phyloP scores from a whole-genome alignment of 164 flowering plant genomes.

The Vitis rotundifolia region DNA sequence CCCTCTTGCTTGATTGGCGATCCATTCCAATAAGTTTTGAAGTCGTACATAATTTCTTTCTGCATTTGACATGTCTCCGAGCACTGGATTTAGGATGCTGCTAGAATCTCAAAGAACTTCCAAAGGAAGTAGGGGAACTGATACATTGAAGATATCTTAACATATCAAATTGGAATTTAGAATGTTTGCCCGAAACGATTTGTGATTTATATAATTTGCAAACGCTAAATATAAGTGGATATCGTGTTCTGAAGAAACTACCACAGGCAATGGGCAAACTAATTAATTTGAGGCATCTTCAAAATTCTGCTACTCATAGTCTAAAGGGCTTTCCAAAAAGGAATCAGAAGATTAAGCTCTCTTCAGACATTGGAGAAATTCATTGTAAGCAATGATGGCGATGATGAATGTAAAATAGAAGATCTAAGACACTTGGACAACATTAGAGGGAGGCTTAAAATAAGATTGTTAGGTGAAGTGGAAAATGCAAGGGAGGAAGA shows the following conservation, averaged over 20 bases:
- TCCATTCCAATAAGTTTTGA: neutral
- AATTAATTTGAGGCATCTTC: constrained; percentile 15
- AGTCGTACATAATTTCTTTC: neutral
- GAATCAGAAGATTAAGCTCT: constrained; percentile 7
- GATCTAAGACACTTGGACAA: constrained; percentile 9
- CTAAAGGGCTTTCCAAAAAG: constrained; percentile 10
- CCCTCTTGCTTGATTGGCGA: neutral
- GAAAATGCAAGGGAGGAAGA: constrained; percentile 8
- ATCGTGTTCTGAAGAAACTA: neutral
- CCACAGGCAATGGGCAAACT: constrained; percentile 18
- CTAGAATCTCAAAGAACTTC: neutral
- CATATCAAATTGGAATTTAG: neutral
- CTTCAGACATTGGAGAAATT: neutral
- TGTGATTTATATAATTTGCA: constrained; percentile 14
- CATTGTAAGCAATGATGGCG: too few relatives aligned
- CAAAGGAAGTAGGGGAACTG: constrained; percentile 6
- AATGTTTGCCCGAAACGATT: constrained; percentile 6
- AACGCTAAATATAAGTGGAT: neutral
- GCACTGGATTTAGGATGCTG: constrained; percentile 1
- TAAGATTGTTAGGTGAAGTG: constrained; percentile 7
- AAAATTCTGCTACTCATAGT: neutral
- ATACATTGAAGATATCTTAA: constrained; percentile 19
- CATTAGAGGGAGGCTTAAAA: constrained; percentile 10
- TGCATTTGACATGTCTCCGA: constrained; percentile 6
- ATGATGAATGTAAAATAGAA: neutral